Conservation (phyloP, 1,284 basidiomycete genomes). For the Xanthoconium separans region DNA sequence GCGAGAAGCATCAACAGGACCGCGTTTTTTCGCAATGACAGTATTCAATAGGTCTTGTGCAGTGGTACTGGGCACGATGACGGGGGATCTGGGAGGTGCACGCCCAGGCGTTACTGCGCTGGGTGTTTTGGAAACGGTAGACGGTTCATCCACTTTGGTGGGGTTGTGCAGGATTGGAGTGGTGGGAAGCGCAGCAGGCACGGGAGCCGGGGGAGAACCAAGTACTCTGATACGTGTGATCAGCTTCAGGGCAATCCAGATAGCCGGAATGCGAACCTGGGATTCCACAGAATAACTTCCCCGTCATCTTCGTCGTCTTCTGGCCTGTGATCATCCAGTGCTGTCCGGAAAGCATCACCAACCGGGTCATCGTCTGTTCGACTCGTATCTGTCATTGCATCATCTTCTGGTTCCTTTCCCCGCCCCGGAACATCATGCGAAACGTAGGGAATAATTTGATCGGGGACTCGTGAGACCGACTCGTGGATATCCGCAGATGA, state of each 20-base stretch:
- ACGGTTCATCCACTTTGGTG: slow-evolving; percentile 30
- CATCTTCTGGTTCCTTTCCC: slow-evolving; percentile 46
- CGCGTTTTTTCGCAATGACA: slow-evolving; percentile 41
- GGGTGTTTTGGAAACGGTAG: slow-evolving; percentile 15
- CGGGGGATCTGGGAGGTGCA: slow-evolving; percentile 20
- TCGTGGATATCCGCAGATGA: slow-evolving; percentile 6
- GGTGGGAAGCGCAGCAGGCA: slow-evolving; percentile 16
- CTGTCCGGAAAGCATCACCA: slow-evolving; percentile 71
- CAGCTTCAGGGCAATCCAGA: slow-evolving; percentile 4
- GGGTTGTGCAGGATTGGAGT: slow-evolving; percentile 23
- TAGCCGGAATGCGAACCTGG: slow-evolving; percentile 40
- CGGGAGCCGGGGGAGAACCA: slow-evolving; percentile 33
- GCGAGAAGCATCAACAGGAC: slow-evolving; percentile 16
- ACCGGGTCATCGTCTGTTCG: slow-evolving; percentile 82
- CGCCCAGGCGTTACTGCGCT: slow-evolving; percentile 22
- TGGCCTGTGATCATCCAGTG: slow-evolving; percentile 42
- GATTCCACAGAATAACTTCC: slow-evolving; percentile 65
- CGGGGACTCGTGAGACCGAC: slow-evolving; percentile 4
- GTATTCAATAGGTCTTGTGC: slow-evolving; percentile 63
- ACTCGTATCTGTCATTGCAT: slow-evolving; percentile 66
- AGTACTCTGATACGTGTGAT: slow-evolving; percentile 29
- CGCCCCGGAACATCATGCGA: background rate
- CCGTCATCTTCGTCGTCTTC: slow-evolving; percentile 47
- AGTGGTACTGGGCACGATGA: slow-evolving; percentile 42
- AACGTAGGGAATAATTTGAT: slow-evolving; percentile 18